Base-by-base conservation (phyloP, 75 land plant genomes). In the Gnetum montanum region DNA sequence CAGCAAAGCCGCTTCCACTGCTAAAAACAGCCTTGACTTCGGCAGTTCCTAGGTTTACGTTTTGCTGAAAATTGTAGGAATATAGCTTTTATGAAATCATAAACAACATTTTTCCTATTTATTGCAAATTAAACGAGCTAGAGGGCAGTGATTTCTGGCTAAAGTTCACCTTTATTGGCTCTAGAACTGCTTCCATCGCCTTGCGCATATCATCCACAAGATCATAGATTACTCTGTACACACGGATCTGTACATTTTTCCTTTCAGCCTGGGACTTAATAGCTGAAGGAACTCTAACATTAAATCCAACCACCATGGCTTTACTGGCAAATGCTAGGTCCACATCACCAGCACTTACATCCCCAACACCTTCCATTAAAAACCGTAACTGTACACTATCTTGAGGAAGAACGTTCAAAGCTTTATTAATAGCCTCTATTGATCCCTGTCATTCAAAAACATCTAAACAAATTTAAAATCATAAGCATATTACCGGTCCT, bases 151-250 rank as follows among this genome's bases (percentile, higher is more conserved):
- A 28, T 57, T 38, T 26, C 30, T 19, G 20, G 30, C 31, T 46
- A 28, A 46, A 13, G 35, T 69, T 46, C 40, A 95, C 99, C 99
- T 90, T 75, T 46, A 72, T 80, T 47, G 71, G 64, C 4, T 86
- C 87, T 19, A 95, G 64, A 8, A 95, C 83, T 43, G 97, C 97
- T 72, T 95, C 99, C 99, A 95, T 95, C 27, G 99, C 92, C 43
- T 81, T 75, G 28, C 99, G 68, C 67, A 95, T 70, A 59, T 90
- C 99, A 76, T 95, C 99, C 50, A 95, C 72, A 45, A 95, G 81
- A 0, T 95, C 99, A 67, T 95, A 95, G 31, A 95, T 90, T 34
- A 95, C 83, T 66, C 60, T 86, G 60, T 95, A 95, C 28, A 78
- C 19, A 41, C 97, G 77, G 48, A 95, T 86, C 61, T 95, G 97